Base-by-base conservation (phyloP, 2,329 filamentous ascomycete species). In the Cladosporium austrohemisphaericum region DNA sequence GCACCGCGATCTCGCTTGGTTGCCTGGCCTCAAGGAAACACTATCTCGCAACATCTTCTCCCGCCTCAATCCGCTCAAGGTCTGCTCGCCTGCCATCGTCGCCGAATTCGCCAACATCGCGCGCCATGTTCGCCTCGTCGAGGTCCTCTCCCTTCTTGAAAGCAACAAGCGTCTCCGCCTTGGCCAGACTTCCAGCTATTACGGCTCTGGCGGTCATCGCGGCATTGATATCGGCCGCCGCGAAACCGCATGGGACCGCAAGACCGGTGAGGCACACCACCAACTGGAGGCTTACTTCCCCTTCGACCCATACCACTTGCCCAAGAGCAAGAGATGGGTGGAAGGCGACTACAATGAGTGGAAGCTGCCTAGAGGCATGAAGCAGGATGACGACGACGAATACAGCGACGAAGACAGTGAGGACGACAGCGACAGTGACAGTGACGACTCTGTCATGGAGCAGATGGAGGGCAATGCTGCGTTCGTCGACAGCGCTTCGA, bases 221-320 rank as follows among this genome's bases (percentile, higher is more conserved):
- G 75, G 73, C 1, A 71, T 80, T 26, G 65, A 65, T 18, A 56
- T 77, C 4, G 74, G 74, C 3, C 75, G 78, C 48, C 77, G 81
- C 38, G 79, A 83, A 57, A 80, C 74, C 48, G 72, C 73, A 2
- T 68, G 73, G 33, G 71, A 68, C 8, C 66, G 65, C 46, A 75
- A 75, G 59, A 78, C 83, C 47, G 86, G 87, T 51, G 88, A 95
- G 57, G 83, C 84, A 54, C 85, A 83, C 61, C 84, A 92, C 61
- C 85, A 95, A 67, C 78, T 98, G 1, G 91, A 97, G 59, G 87
- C 90, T 0, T 96, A 95, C 67, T 98, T 97, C 63, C 93, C 93
- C 0, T 98, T 98, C 62, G 93, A 98, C 65, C 94, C 94, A 2
- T 98, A 97, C 67, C 86, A 92, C 61, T 74, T 98, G 41, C 91